Percentiles rank a stretch among this genome's conserved stretches.
phyloP scores from a whole-genome alignment of 2,329 filamentous ascomycete species.

The Pleoardoris graminearum region DNA sequence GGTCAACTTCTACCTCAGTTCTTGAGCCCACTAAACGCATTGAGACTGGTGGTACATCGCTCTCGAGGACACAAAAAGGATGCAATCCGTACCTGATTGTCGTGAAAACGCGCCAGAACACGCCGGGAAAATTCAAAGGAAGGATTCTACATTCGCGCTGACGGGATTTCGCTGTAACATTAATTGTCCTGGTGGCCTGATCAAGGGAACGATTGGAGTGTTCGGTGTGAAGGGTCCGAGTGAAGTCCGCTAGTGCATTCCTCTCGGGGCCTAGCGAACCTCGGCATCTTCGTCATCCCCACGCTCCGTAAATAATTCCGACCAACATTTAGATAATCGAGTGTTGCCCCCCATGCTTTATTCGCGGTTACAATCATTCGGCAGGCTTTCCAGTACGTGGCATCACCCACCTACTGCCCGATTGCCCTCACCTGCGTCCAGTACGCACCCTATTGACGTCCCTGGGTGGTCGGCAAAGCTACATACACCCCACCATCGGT shows the following conservation, averaged over 20 bases:
- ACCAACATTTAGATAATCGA: not conserved
- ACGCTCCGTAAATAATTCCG: not conserved
- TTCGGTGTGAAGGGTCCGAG: not conserved
- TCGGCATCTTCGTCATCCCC: not conserved
- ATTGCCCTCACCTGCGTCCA: slow-evolving; percentile 35
- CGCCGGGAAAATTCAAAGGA: too few species aligned
- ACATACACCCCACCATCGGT: slow-evolving; percentile 15
- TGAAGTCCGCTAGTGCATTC: not conserved
- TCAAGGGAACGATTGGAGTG: not conserved
- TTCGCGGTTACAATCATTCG: slow-evolving; percentile 20
- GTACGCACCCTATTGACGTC: slow-evolving; percentile 17
- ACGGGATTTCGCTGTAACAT: too few species aligned
- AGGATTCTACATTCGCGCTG: too few species aligned
- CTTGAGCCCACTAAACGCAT: too few species aligned
- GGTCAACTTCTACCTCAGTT: too few species aligned
- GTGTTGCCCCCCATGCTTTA: slow-evolving; percentile 28
- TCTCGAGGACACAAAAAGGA: too few species aligned
- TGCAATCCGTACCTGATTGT: too few species aligned
- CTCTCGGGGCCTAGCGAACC: not conserved
- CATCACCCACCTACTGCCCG: slow-evolving; percentile 21
- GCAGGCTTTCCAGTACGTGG: slow-evolving; percentile 38
- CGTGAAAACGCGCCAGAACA: too few species aligned
- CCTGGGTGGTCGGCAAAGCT: slow-evolving; percentile 11
- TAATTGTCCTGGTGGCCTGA: too few species aligned
- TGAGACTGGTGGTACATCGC: too few species aligned